Evolutionary conservation across 768 basidiomycete species (phyloP), one percentile per base, ranked within the genome.

Genomic region (Russula sp.): DNA sequence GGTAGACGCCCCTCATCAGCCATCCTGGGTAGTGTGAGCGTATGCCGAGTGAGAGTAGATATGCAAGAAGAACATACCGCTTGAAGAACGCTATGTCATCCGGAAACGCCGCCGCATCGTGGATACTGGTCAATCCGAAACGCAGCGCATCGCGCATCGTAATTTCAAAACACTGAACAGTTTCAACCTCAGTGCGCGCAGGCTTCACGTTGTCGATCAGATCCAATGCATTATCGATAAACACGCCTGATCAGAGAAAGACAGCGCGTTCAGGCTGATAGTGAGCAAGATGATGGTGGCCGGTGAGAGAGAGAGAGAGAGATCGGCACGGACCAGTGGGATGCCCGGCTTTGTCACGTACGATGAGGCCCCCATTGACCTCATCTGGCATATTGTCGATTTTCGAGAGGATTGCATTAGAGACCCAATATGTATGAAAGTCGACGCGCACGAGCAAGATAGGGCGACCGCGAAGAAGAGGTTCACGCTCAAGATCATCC

Each of bases 371-470:
- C 5, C 94, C 94, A 4, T 84, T 81, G 0, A 94, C 81, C 5
- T 79, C 71, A 0, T 76, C 69, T 0, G 92, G 91, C 1, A 94
- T 76, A 1, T 81, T 70, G 0, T 79, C 79, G 72, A 94, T 81
- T 4, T 85, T 70, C 36, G 85, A 81, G 2, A 98, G 77, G 0
- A 93, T 85, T 2, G 82, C 80, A 13, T 81, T 79, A 5, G 92
- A 94, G 24, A 95, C 87, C 95, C 94, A 98, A 22, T 81, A 76
- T 0, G 92, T 93, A 71, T 98, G 95, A 0, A 78, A 86, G 71
- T 98, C 95, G 3, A 95, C 83, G n/a, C 95, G 83, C 18, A 75
- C 76, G 5, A 98, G 80, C 10, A 83, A 81, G 63, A 98, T 92
- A 0, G 83, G 85, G 0, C 90, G 82, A 0, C 83, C 86, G 28